Evolutionary conservation across 1,284 basidiomycete genomes (phyloP).

Genomic region (Coniferiporia weirii): DNA sequence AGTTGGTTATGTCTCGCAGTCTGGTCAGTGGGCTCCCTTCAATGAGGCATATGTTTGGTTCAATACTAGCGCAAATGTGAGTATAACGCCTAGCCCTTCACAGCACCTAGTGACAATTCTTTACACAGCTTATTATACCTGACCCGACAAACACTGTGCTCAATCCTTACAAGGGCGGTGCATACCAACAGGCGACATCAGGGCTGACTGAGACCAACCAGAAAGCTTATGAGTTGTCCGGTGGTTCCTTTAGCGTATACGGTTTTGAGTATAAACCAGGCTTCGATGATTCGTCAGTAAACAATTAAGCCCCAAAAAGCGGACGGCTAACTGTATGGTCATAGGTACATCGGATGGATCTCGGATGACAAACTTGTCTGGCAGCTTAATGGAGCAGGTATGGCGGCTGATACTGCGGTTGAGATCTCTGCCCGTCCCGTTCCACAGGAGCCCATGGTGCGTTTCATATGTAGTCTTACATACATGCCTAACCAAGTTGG

Average conservation of each 20-base stretch:
- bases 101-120: background rate
- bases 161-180: conserved; percentile 42
- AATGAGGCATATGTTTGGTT: conserved; percentile 34
- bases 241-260: conserved; percentile 28
- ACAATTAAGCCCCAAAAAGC: conserved; percentile 15
- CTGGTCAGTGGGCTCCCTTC: conserved; percentile 42
- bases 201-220: conserved; percentile 42
- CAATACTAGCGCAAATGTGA: conserved; percentile 33
- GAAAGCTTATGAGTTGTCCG: conserved; percentile 23
- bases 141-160: conserved; percentile 35
- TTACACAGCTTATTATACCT: conserved; percentile 30
- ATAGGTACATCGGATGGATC: conserved; percentile 74
- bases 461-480: conserved; percentile 13
- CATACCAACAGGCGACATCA: conserved; percentile 62
- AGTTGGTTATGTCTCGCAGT: conserved; percentile 42
- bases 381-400: conserved; percentile 70
- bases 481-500: conserved; percentile 4
- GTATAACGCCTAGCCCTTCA: background rate
- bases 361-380: conserved; percentile 61
- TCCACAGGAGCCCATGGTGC: conserved; percentile 80
- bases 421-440: conserved; percentile 73
- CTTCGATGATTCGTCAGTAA: conserved; percentile 35
- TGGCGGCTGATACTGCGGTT: conserved; percentile 59
- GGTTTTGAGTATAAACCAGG: conserved; percentile 53
- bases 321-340: background rate